Evolutionary conservation across 305 asterid species (phyloP).

Genomic region (Solanum hybrid): DNA sequence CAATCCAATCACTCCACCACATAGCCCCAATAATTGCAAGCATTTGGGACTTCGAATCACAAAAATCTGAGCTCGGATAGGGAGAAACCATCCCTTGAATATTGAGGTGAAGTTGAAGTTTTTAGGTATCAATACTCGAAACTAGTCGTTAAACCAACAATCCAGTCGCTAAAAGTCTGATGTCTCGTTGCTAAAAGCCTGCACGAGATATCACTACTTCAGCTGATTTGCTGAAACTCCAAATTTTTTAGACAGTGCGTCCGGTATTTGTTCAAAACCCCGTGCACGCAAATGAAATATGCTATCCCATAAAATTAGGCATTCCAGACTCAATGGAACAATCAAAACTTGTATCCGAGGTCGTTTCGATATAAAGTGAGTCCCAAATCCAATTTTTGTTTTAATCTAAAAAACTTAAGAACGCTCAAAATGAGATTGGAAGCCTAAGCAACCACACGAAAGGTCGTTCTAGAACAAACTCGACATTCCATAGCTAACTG

Average conservation of each 20-base stretch:
- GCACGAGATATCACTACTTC: neutral
- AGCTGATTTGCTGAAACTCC: neutral
- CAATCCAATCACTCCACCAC: neutral
- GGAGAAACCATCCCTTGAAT: neutral
- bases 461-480: neutral
- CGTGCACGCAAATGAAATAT: neutral
- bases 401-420: no score
- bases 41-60: neutral
- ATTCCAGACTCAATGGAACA: neutral
- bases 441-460: neutral
- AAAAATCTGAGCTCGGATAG: no score
- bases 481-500: neutral
- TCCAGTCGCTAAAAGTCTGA: no score
- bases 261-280: accelerated
- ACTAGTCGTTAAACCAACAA: neutral
- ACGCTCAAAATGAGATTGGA: neutral
- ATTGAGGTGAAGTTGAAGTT: neutral
- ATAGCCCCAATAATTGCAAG: neutral
- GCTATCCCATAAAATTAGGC: no score
- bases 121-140: no score
- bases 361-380: neutral
- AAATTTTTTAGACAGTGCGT: no score
- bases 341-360: neutral
- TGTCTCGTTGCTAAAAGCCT: neutral
- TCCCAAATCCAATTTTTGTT: neutral